These are phyloP conservation scores for Paramecium bursaria DNA, from an alignment of 73 alveolate genomes.

Conservation along the genomic window DNA sequence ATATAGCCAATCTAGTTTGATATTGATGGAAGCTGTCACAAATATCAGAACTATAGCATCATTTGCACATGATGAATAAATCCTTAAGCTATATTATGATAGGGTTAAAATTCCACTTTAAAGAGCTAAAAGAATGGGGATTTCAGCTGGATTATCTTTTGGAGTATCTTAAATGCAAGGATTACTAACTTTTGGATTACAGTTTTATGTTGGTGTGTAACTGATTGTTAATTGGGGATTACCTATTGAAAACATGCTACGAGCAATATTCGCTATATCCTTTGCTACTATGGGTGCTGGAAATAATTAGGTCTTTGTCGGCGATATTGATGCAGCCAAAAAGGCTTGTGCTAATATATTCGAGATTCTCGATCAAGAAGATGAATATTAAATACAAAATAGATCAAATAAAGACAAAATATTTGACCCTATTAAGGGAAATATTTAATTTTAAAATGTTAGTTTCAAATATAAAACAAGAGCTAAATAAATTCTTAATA, in stretches of 20 bases:
- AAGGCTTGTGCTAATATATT: conserved; percentile 73
- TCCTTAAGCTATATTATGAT: conserved; percentile 74
- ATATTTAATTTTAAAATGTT: conserved; percentile 86
- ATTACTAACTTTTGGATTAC: conserved; percentile 77
- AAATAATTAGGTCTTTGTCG: conserved; percentile 78
- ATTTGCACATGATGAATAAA: conserved; percentile 80
- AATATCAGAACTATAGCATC: conserved; percentile 90
- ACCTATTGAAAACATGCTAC: conserved; percentile 72
- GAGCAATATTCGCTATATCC: conserved; percentile 82
- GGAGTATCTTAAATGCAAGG: conserved; percentile 81
- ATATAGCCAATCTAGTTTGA: conserved; percentile 82
- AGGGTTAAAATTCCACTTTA: conserved; percentile 62
- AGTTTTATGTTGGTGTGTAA: conserved; percentile 80
- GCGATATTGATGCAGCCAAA: conserved; percentile 83
- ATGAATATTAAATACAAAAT: conserved; percentile 49
- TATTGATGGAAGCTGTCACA: conserved; percentile 87
- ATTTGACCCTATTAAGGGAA: conserved; percentile 74
- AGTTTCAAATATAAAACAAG: conserved; percentile 87
- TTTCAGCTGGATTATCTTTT: conserved; percentile 78
- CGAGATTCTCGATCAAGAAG: conserved; percentile 61
- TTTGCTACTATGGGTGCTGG: conserved; percentile 91
- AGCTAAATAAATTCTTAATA: conserved; percentile 54
- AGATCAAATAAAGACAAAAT: background rate
- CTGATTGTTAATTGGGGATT: conserved; percentile 74
- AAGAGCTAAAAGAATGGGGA: conserved; percentile 74